Conservation (phyloP, 2,329 filamentous ascomycete genomes). For the Plenodomus lindquistii region DNA sequence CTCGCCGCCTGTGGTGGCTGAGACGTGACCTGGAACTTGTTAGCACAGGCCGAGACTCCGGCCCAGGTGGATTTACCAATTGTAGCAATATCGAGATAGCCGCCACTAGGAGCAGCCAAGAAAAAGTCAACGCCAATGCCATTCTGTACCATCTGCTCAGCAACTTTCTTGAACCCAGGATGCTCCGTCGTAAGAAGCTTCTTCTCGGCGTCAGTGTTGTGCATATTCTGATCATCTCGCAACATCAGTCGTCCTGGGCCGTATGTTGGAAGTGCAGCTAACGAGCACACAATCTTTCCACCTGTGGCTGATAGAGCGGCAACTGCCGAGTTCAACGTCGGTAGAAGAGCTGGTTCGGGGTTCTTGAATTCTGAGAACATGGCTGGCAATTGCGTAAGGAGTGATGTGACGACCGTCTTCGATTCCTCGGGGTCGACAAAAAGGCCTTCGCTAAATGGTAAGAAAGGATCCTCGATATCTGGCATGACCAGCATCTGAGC, state of each 20-base stretch:
- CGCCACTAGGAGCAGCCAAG: constrained; percentile 84
- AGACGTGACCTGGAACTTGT: constrained; percentile 67
- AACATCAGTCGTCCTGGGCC: constrained; percentile 84
- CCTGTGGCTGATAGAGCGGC: constrained; percentile 84
- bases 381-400: constrained; percentile 79
- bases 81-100: constrained; percentile 90
- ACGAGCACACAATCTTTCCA: constrained; percentile 87
- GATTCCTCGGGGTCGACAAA: constrained; percentile 95
- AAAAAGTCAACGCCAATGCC: constrained; percentile 95
- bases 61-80: constrained; percentile 62
- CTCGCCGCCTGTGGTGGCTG: constrained; percentile 89
- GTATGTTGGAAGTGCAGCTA: constrained; percentile 87
- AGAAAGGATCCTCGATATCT: constrained; percentile 93
- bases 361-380: constrained; percentile 90
- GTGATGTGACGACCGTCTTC: constrained; percentile 80
- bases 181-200: constrained; percentile 91
- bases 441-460: constrained; percentile 85
- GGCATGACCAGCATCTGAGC: constrained; percentile 99
- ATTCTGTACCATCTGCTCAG: constrained; percentile 82
- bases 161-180: constrained; percentile 81
- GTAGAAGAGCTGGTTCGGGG: constrained; percentile 84
- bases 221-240: constrained; percentile 84
- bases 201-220: constrained; percentile 81
- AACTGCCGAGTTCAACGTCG: constrained; percentile 80
- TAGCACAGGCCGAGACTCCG: neutral